Evolutionary conservation across 2,329 filamentous ascomycete species (phyloP), one percentile per base, ranked within the genome.

Genomic region (Hypoxylon sp.): DNA sequence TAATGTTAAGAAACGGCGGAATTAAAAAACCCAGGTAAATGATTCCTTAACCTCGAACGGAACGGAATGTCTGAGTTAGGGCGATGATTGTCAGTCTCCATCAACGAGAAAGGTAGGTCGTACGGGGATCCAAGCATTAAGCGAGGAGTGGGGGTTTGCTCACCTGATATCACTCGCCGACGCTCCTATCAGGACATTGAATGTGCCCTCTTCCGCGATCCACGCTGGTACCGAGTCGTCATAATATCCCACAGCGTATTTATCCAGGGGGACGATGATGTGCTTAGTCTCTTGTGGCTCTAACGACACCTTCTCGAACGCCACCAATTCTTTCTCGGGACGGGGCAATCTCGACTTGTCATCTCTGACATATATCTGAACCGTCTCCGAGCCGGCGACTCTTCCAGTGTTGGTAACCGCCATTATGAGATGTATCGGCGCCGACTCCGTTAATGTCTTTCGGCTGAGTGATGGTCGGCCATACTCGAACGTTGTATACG

Each of bases 401-500:
- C 75, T 69, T 2, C 91, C 90, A 0, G 84, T 85, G 75, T 92
- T 87, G 72, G 80, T 84, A 60, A 87, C 73, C 2, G 80, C 84
- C 63, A 87, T 79, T 19, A 82, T 80, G 38, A 86, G 77, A 56
- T 83, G 82, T 61, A 85, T 79, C 0, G 75, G 79, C 4, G 69
- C 79, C 61, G 81, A 71, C 45, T 82, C 73, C 38, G 78, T 72
- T 60, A 86, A 75, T 1, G 80, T 76, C 57, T 78, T 77, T 1
- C 76, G 73, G 72, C 80, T 83, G 58, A 90, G 82, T 2, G 83
- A 83, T 0, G 89, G 84, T 0, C 83, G 80, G 13, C 88, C 87
- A 74, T 92, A 90, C 50, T 85, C 83, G 75, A 93, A 93, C 0
- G 81, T 85, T 0, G 91, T 93, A 77, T 93, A 94, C 0, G 89